Base-by-base conservation (phyloP, 352 stramenopile species). In the Thraustochytrium sp. region DNA sequence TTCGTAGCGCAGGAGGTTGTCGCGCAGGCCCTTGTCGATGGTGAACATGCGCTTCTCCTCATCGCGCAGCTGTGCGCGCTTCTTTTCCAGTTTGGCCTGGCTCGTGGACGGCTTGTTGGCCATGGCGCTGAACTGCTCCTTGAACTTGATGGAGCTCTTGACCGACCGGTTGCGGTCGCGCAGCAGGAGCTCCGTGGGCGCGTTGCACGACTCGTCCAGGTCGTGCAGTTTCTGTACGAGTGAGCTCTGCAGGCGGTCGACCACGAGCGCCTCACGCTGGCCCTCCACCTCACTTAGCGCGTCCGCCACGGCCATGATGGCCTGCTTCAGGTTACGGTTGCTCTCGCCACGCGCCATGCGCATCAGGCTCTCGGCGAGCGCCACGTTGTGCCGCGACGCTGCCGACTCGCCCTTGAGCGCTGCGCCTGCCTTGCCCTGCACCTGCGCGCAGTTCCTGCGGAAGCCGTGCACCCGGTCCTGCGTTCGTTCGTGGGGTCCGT, bases 101-200 rank as follows among this genome's bases (percentile, higher is more conserved):
- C 42, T 80, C n/a, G 51, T 51, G 36, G 21, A 8, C 46, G 29
- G 42, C 37, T 80, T 80, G 34, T 46, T 55, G 18, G 68, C 68
- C 13, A 80, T n/a, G 18, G 37, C n/a, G 8, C 5, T 44, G 34
- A 65, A 65, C 51, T 80, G 68, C 9, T 80, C 46, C 49, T 80
- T 80, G 68, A 80, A 63, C 53, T 80, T 80, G 34, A 65, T 26
- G n/a, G 68, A 80, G 68, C 68, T 80, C n/a, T 51, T 61, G 44
- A 80, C 53, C 18, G 68, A 80, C 0, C 34, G 40, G 38, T 61
- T 80, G 11, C 68, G 0, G 31, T 80, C 68, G 26, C 40, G 31
- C 26, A 80, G 68, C 26, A 80, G 23, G 5, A 53, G 31, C 29
- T 46, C 34, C 13, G 68, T 80, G 26, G 68, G 68, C 2, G 48